Conservation (phyloP, 106 monocot species). For the Triglochin maritima region DNA sequence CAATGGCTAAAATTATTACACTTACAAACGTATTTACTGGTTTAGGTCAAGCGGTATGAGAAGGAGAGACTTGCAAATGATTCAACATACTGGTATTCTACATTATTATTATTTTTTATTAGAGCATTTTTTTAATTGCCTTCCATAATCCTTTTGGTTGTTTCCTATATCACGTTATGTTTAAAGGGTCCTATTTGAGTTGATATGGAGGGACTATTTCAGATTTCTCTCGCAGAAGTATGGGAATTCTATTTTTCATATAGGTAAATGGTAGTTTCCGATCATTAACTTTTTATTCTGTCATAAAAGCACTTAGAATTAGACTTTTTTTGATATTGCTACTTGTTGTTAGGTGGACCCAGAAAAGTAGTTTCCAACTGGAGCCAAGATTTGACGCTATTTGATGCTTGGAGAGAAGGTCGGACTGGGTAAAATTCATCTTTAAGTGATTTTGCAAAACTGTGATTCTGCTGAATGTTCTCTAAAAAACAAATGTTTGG, state of each 20-base stretch:
- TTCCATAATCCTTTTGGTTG: background rate
- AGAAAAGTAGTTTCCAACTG: conserved; percentile 59
- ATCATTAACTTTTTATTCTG: no score
- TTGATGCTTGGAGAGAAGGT: conserved; percentile 81
- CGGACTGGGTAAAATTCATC: conserved; percentile 55
- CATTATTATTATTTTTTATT: background rate
- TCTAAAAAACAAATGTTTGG: background rate
- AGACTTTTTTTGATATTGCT: background rate
- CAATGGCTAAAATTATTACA: background rate
- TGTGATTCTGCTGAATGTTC: background rate
- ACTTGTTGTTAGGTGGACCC: conserved; percentile 53
- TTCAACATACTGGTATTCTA: conserved; percentile 86
- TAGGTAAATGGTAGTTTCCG: conserved; percentile 29
- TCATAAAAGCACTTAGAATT: no score
- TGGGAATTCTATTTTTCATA: conserved; percentile 82
- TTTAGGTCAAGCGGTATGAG: conserved; percentile 89
- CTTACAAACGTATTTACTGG: background rate
- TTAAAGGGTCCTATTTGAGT: conserved; percentile 89
- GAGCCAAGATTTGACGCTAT: conserved; percentile 65
- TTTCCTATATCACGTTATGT: conserved; percentile 8
- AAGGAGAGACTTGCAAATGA: conserved; percentile 74
- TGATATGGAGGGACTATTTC: conserved; percentile 99
- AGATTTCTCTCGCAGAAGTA: conserved; percentile 80
- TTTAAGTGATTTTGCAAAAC: background rate
- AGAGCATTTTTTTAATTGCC: background rate